These are phyloP conservation scores for Cladosporium cucumerinum DNA, from an alignment of 2,329 filamentous ascomycete species.

Conservation along the genomic window DNA sequence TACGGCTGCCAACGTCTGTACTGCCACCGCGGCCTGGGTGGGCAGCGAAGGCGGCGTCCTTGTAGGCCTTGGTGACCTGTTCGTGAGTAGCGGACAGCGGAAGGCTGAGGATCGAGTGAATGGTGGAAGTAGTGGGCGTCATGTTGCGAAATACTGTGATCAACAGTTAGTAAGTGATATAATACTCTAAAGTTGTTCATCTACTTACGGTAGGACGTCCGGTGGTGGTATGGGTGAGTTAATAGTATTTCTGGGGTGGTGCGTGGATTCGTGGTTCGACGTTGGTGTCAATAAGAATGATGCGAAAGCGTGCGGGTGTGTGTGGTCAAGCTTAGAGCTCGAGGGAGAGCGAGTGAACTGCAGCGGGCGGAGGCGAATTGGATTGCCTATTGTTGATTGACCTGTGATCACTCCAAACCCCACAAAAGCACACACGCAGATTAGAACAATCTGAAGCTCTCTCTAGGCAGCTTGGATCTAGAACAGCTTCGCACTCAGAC, in stretches of 20 bases:
- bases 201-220: not conserved
- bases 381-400: not conserved
- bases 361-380: no score
- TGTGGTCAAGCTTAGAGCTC: not conserved
- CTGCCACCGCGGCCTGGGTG: not conserved
- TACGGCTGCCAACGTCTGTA: not conserved
- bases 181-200: not conserved
- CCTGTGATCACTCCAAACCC: not conserved
- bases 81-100: not conserved
- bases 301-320: not conserved
- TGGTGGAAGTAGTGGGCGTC: not conserved
- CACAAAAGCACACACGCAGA: no score
- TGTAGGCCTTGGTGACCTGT: not conserved
- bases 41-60: not conserved
- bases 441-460: not conserved
- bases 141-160: not conserved
- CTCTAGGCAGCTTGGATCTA: not conserved
- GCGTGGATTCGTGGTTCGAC: not conserved
- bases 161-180: not conserved
- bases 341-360: not conserved
- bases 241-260: not conserved
- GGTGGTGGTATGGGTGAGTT: not conserved
- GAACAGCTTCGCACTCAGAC: not conserved
- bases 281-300: not conserved
- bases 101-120: not conserved